Conservation (phyloP, 1,139 yeast genomes). For the Yamadazyma conglobata region DNA sequence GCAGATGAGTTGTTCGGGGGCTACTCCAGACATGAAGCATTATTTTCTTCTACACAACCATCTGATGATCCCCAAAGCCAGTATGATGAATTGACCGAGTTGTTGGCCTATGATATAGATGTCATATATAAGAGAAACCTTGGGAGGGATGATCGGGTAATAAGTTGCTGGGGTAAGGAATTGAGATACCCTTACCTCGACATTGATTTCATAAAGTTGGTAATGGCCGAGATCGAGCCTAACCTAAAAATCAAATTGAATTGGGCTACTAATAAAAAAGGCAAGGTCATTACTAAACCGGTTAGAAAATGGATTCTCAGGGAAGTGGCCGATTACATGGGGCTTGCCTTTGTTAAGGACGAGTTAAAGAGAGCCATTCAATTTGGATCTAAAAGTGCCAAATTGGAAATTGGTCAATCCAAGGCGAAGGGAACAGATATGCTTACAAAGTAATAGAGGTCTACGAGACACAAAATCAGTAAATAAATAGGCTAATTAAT, state of each 20-base stretch:
- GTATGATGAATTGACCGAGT: conserved; percentile 33
- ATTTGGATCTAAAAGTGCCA: conserved; percentile 94
- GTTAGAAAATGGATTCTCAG: conserved; percentile 65
- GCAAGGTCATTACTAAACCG: conserved; percentile 24
- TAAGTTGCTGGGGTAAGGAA: conserved; percentile 85
- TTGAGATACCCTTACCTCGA: conserved; percentile 86
- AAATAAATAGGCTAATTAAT: conserved; percentile 1
- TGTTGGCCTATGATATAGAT: conserved; percentile 65
- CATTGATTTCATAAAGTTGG: conserved; percentile 52
- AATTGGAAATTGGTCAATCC: conserved; percentile 74
- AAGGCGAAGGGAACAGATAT: conserved; percentile 62
- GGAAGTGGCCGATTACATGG: conserved; percentile 51
- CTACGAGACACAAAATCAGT: conserved; percentile 1
- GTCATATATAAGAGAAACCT: conserved; percentile 76
- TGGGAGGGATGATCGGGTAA: conserved; percentile 88
- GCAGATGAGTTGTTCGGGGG: conserved; percentile 97
- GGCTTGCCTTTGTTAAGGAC: conserved; percentile 53
- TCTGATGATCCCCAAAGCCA: conserved; percentile 17
- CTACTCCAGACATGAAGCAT: conserved; percentile 69
- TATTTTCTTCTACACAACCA: conserved; percentile 32
- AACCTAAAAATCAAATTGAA: conserved; percentile 42
- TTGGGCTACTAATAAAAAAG: conserved; percentile 32
- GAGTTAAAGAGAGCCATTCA: conserved; percentile 96
- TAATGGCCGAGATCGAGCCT: conserved; percentile 47
- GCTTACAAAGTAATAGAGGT: conserved; percentile 7